These are phyloP conservation scores for Scheffersomyces segobiensis DNA, from an alignment of 1,139 yeast species.

Conservation along the genomic window DNA sequence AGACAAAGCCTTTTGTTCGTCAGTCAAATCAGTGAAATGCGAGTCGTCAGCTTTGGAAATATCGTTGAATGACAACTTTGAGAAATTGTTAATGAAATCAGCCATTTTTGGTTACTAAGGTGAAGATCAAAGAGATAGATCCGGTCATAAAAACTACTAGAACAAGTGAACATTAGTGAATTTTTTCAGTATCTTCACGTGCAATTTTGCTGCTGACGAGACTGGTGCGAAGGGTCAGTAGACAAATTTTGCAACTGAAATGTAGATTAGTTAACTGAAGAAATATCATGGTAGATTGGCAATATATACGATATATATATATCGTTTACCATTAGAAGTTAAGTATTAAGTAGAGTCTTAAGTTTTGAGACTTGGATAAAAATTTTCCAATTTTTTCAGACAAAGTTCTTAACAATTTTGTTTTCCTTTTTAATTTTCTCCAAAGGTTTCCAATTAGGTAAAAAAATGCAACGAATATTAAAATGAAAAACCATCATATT, in stretches of 20 bases:
- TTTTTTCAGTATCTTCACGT: background rate
- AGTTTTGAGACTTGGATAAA: background rate
- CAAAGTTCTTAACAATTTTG: no score
- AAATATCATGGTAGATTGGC: no score
- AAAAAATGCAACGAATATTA: background rate
- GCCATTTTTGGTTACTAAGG: constrained; percentile 30
- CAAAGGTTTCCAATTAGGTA: background rate
- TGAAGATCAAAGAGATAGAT: background rate
- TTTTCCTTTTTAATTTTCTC: no score
- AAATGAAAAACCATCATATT: background rate
- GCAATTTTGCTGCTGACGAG: background rate
- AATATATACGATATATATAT: no score
- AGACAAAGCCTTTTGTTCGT: constrained; percentile 66
- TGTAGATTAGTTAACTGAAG: no score
- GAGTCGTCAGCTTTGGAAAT: constrained; percentile 26
- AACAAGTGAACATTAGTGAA: background rate
- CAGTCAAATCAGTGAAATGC: constrained; percentile 36
- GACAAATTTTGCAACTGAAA: background rate
- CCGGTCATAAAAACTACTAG: background rate
- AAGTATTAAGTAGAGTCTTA: no score
- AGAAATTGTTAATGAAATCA: constrained; percentile 42
- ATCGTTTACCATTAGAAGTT: background rate
- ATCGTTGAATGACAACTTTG: constrained; percentile 39
- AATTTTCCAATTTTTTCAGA: no score
- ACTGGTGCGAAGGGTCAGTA: background rate